Evolutionary conservation across 2,329 filamentous ascomycete species (phyloP).

Genomic region (Fusarium illudens): DNA sequence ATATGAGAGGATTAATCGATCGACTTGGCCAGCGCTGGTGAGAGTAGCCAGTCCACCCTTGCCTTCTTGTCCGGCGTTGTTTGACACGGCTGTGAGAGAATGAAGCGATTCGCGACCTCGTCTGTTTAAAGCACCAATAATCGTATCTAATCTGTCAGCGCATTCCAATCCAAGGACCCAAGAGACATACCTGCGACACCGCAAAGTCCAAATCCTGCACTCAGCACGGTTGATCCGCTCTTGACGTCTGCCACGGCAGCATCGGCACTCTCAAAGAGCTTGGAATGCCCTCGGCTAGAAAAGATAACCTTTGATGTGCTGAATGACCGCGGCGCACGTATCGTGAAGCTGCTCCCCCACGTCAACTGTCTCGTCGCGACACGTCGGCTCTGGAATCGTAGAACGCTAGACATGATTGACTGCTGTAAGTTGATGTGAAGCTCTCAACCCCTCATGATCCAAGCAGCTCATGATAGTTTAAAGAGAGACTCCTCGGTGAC

Average conservation of each 20-base stretch:
- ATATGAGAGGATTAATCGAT: conserved; percentile 77
- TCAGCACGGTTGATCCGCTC: conserved; percentile 75
- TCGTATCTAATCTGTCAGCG: conserved; percentile 63
- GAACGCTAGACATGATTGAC: conserved; percentile 25
- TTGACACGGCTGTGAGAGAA: conserved; percentile 78
- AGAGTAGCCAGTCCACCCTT: conserved; percentile 74
- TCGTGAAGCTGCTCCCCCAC: conserved; percentile 37
- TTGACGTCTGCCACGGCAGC: conserved; percentile 75
- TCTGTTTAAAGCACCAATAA: conserved; percentile 73
- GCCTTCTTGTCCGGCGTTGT: conserved; percentile 78
- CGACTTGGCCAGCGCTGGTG: conserved; percentile 73
- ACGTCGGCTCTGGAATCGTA: conserved; percentile 8
- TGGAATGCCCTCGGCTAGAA: conserved; percentile 46
- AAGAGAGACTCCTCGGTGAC: conserved; percentile 20
- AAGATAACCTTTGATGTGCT: conserved; percentile 26
- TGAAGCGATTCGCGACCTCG: conserved; percentile 69
- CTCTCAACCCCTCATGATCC: conserved; percentile 5
- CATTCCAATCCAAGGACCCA: not conserved
- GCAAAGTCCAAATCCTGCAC: conserved; percentile 84
- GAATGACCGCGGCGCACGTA: conserved; percentile 27
- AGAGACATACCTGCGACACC: conserved; percentile 70
- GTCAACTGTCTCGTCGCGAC: conserved; percentile 17
- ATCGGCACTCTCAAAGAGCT: conserved; percentile 65
- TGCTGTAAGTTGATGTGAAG: not conserved
- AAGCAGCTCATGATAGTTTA: conserved; percentile 32